Conservation (phyloP, 2,329 filamentous ascomycete species). For the Aureobasidium sp. region DNA sequence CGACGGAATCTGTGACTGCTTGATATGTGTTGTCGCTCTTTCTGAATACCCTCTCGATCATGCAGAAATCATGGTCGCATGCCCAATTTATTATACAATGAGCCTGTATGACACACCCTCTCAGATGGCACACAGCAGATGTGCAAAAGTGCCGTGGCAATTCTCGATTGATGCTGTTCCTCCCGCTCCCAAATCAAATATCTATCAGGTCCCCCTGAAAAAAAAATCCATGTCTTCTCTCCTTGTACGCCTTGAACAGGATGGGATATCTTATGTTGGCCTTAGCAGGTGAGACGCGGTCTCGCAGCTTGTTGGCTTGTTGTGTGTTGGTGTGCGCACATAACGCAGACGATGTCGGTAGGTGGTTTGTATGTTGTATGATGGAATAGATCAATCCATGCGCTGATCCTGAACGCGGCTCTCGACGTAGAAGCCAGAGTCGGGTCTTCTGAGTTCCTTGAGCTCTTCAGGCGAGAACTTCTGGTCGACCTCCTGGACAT, state of each 20-base stretch:
- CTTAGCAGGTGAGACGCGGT: neutral
- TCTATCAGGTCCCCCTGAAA: neutral
- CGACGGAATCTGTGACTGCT: neutral
- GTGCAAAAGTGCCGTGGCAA: neutral
- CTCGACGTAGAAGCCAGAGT: conserved; percentile 75
- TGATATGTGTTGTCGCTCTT: neutral
- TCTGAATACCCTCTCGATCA: neutral
- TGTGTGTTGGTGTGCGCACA: neutral
- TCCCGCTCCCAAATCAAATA: neutral
- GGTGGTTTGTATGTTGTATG: neutral
- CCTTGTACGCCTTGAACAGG: neutral
- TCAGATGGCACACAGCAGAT: neutral
- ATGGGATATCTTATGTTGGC: neutral
- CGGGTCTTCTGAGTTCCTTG: conserved; percentile 61
- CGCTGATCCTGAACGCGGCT: conserved; percentile 28
- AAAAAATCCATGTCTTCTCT: conserved; percentile 1
- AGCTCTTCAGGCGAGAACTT: conserved; percentile 59
- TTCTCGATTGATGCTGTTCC: neutral
- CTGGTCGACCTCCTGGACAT: conserved; percentile 66
- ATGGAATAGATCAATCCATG: neutral
- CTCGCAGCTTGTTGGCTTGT: neutral
- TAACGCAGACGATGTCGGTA: neutral
- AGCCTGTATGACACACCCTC: neutral
- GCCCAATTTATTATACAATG: neutral
- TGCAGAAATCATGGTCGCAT: neutral